Base-by-base conservation (phyloP, 2,329 filamentous ascomycete species). In the Trichoderma afroharzianum region DNA sequence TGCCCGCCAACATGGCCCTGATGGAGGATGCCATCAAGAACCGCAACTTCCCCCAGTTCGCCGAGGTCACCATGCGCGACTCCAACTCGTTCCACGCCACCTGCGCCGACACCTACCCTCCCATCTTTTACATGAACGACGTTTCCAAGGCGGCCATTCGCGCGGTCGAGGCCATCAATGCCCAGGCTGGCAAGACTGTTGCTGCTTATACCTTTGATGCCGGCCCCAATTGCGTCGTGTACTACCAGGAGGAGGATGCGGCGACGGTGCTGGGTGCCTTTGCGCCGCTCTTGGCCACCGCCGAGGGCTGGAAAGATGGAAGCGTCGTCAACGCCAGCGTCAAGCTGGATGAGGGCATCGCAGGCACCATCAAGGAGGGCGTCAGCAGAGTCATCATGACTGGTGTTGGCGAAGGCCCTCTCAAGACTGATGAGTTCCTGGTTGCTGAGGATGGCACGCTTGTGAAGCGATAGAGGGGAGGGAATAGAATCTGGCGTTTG, bases 121-220 rank as follows among this genome's bases (percentile, higher is more conserved):
- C 97, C 21, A 99, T 99, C 80, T 98, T 97, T 83, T 99, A 99
- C 86, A 91, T 99, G 87, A 99, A 98, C 83, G 96, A 99, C 80
- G 91, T 95, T 18, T 95, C 92, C 24, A 87, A 92, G 47, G 94
- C 95, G 1, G 94, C 95, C 6, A 93, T 99, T 72, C 88, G 93
- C 67, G 90, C 94, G 18, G 95, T 98, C 33, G 94, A 99, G 84
- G 88, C 91, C 76, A 93, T 98, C 83, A 99, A 99, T 79, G 86
- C 87, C 68, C 87, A 88, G 28, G 93, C 92, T 5, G 94, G 93
- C 68, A 91, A 90, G 83, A 91, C 88, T 0, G 88, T 98, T 21
- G 94, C 93, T 4, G 96, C 96, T 4, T 99, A 99, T 82, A 99
- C 96, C 0, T 99, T 98, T 78, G 96, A 99, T 79, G 96, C 96